These are phyloP conservation scores for Malassezia cuniculi DNA, from an alignment of 1,284 basidiomycete genomes.

Conservation along the genomic window DNA sequence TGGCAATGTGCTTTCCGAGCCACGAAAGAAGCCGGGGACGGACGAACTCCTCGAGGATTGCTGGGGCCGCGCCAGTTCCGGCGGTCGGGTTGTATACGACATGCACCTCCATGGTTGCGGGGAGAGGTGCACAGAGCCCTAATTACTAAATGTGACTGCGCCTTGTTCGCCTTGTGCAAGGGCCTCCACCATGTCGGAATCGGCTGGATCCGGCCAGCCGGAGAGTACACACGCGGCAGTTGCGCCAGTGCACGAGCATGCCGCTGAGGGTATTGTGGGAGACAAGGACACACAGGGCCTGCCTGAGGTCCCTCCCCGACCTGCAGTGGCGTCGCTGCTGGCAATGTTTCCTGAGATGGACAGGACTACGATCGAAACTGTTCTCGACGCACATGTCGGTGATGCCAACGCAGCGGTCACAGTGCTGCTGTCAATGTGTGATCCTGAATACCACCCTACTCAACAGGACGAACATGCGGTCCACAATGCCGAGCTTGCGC, in stretches of 20 bases:
- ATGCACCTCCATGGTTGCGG: slow-evolving; percentile 6
- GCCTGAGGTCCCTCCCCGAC: too few species aligned
- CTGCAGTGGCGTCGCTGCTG: too few species aligned
- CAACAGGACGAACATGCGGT: not conserved
- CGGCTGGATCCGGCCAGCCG: too few species aligned
- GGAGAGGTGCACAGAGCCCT: too few species aligned
- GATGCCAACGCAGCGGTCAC: slow-evolving; percentile 1
- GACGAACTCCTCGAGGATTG: not conserved
- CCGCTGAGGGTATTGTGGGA: too few species aligned
- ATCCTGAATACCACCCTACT: slow-evolving; percentile 5
- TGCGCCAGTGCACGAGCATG: too few species aligned
- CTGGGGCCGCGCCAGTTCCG: not conserved
- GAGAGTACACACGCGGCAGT: too few species aligned
- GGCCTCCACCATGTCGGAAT: too few species aligned
- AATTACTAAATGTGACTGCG: too few species aligned
- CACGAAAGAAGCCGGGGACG: not conserved
- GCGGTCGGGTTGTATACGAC: slow-evolving; percentile 9
- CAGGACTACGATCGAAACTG: not conserved
- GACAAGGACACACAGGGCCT: too few species aligned
- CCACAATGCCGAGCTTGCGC: not conserved
- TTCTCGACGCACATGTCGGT: slow-evolving; percentile 1
- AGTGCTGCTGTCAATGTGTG: slow-evolving; percentile 3
- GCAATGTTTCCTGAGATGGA: slow-evolving; percentile 8
- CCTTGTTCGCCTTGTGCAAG: too few species aligned
- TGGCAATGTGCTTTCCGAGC: not conserved